These are phyloP conservation scores for Trichoderma oligosporum DNA, from an alignment of 2,329 filamentous ascomycete species.

Conservation along the genomic window DNA sequence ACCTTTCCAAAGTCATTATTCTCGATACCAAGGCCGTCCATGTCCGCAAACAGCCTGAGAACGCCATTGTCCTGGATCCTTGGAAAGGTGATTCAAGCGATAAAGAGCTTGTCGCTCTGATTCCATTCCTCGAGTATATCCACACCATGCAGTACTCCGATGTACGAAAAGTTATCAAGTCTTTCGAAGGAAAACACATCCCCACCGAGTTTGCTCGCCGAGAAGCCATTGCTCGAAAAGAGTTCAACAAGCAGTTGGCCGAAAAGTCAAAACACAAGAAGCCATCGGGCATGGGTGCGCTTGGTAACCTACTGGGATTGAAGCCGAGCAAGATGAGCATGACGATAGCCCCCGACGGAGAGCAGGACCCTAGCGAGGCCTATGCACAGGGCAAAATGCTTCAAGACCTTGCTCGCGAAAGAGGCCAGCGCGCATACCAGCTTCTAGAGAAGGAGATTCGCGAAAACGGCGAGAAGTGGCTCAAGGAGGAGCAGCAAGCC, in stretches of 20 bases:
- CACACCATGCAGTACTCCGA: constrained; percentile 90
- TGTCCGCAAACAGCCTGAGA: constrained; percentile 88
- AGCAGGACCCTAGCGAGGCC: constrained; percentile 68
- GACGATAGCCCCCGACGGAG: constrained; percentile 59
- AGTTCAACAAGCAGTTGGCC: constrained; percentile 75
- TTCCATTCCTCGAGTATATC: constrained; percentile 96
- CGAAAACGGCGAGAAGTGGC: constrained; percentile 90
- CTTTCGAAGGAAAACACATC: constrained; percentile 85
- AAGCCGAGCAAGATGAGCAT: constrained; percentile 65
- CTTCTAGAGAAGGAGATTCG: constrained; percentile 84
- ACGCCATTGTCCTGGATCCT: constrained; percentile 85
- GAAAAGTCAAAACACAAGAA: constrained; percentile 59
- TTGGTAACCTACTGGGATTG: constrained; percentile 72
- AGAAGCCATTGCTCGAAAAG: constrained; percentile 78
- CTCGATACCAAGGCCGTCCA: constrained; percentile 82
- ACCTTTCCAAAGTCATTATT: constrained; percentile 91
- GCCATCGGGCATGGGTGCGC: constrained; percentile 60
- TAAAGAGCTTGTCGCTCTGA: constrained; percentile 79
- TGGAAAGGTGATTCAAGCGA: constrained; percentile 85
- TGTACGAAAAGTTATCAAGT: constrained; percentile 79
- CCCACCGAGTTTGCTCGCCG: constrained; percentile 84
- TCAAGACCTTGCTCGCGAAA: constrained; percentile 88
- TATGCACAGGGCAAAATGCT: constrained; percentile 94
- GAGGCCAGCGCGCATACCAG: constrained; percentile 87
- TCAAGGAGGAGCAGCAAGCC: constrained; percentile 85